Conservation (phyloP, 2,329 filamentous ascomycete genomes). For the Phaeosphaeria sp. region DNA sequence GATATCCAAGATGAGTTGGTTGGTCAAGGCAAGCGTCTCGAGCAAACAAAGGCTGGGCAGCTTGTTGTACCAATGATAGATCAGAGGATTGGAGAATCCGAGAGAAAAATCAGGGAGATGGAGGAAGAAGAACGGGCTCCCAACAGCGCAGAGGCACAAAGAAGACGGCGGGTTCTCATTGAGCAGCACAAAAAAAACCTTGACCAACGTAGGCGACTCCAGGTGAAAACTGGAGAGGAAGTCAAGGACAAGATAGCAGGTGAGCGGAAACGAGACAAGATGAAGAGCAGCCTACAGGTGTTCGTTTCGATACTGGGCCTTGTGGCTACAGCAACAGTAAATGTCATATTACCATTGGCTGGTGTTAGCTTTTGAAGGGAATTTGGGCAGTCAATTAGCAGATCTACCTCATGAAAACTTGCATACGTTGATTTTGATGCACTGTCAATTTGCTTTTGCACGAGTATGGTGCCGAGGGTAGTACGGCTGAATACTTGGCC, state of each 20-base stretch:
- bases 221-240: constrained; percentile 1
- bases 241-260: constrained; percentile 6
- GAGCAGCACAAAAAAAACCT: neutral
- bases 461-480: neutral
- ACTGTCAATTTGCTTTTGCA: neutral
- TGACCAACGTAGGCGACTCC: constrained; percentile 2
- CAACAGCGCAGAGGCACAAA: neutral
- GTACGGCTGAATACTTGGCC: neutral
- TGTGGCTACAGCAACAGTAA: constrained; percentile 8
- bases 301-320: constrained; percentile 11
- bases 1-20: constrained; percentile 29
- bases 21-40: constrained; percentile 17
- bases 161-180: neutral
- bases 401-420: neutral
- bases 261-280: constrained; percentile 3
- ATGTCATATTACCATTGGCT: constrained; percentile 13
- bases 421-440: neutral
- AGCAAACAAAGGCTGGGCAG: constrained; percentile 25
- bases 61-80: neutral
- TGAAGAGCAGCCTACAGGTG: constrained; percentile 6
- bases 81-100: neutral
- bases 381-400: neutral
- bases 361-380: constrained; percentile 2
- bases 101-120: neutral
- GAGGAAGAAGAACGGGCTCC: constrained; percentile 1